A percentile compares a stretch with the other conserved stretches of the same genome.
These are phyloP conservation scores for Ophiostoma sp. DNA, from an alignment of 2,329 filamentous ascomycete genomes.

Conservation along the genomic window DNA sequence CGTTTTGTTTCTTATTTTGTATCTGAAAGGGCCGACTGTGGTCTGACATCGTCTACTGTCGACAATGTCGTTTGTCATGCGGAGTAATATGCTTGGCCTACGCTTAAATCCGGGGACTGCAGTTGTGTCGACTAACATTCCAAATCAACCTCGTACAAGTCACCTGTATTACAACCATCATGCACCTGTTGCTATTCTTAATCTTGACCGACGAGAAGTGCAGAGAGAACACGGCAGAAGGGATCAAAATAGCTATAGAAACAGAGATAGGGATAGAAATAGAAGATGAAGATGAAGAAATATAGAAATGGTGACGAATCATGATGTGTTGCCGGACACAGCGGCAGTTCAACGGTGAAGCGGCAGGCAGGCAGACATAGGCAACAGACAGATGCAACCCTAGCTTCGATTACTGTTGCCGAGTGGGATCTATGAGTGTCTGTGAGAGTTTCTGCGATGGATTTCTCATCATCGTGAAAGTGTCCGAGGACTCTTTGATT, in stretches of 20 bases:
- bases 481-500: too few relatives aligned
- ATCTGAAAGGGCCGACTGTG: not conserved
- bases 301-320: not conserved
- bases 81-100: not conserved
- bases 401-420: not conserved
- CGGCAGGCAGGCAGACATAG: not conserved
- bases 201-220: not conserved
- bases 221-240: not conserved
- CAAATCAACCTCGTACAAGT: conserved; percentile 6
- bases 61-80: not conserved
- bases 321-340: not conserved
- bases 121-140: not conserved
- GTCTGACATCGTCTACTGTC: not conserved
- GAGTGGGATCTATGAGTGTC: not conserved
- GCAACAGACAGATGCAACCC: conserved; percentile 1
- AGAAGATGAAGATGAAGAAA: not conserved
- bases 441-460: not conserved
- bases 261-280: not conserved
- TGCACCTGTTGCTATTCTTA: conserved; percentile 3
- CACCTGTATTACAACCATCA: not conserved
- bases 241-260: not conserved
- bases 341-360: not conserved
- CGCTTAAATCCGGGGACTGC: not conserved
- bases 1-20: not conserved
- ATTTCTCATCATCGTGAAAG: not conserved